phyloP scores from a whole-genome alignment of 2,329 filamentous ascomycete genomes.

The Talaromyces sp. region DNA sequence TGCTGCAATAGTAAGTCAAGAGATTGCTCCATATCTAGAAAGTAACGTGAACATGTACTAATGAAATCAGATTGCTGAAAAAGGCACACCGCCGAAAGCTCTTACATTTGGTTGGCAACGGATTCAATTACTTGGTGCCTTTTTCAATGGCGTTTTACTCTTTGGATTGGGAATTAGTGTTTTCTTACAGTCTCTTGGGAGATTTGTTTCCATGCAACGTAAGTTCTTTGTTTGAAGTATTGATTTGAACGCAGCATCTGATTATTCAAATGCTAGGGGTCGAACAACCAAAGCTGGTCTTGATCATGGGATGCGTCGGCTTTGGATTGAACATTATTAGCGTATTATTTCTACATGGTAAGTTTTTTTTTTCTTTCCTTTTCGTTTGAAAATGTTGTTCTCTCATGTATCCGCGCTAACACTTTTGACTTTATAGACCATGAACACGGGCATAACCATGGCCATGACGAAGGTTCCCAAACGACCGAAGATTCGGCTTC shows the following conservation, averaged over 20 bases:
- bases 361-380: not conserved
- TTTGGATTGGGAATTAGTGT: constrained; percentile 72
- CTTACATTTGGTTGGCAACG: constrained; percentile 39
- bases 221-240: not conserved
- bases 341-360: constrained; percentile 65
- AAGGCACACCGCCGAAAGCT: constrained; percentile 2
- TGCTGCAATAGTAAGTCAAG: constrained; percentile 60
- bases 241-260: too few species aligned
- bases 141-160: constrained; percentile 77
- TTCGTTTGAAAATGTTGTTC: too few species aligned
- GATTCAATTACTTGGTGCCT: constrained; percentile 68
- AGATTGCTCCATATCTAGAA: too few species aligned
- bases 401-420: too few species aligned
- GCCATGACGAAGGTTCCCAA: not conserved
- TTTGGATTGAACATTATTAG: constrained; percentile 67
- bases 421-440: constrained; percentile 2
- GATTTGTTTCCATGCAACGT: constrained; percentile 45
- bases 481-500: not conserved
- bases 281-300: constrained; percentile 63
- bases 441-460: constrained; percentile 11
- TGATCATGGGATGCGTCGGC: constrained; percentile 69
- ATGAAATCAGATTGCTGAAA: constrained; percentile 39
- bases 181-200: constrained; percentile 69
- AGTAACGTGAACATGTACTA: not conserved
- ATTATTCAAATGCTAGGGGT: constrained; percentile 57